phyloP scores from a whole-genome alignment of 2,329 filamentous ascomycete species.

The Dactylellina cionopaga region DNA sequence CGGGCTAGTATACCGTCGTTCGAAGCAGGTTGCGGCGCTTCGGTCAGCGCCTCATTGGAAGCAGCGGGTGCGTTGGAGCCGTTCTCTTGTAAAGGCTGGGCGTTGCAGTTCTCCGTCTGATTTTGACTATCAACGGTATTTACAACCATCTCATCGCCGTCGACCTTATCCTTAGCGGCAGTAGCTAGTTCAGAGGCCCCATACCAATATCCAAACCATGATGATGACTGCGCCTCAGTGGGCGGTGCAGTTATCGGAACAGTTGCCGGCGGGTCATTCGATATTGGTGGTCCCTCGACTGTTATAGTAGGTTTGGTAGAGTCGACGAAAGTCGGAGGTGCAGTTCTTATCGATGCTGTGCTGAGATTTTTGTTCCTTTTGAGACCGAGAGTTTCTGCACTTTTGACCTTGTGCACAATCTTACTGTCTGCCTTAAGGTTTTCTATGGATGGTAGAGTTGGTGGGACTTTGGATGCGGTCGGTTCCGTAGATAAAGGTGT shows the following conservation, averaged over 20 bases:
- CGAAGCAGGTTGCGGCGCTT: background rate
- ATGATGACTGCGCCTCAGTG: conserved; percentile 11
- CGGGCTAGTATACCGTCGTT: conserved; percentile 35
- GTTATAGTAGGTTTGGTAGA: background rate
- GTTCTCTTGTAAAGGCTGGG: background rate
- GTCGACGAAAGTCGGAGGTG: conserved; percentile 33
- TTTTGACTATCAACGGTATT: background rate
- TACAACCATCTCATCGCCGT: background rate
- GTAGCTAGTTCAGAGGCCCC: conserved; percentile 7
- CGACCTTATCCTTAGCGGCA: background rate
- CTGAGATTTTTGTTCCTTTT: conserved; percentile 27
- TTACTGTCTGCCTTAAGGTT: conserved; percentile 34
- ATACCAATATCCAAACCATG: conserved; percentile 51
- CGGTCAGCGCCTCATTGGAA: background rate
- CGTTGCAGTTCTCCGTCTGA: conserved; percentile 5
- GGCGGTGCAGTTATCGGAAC: background rate
- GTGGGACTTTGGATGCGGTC: conserved; percentile 10
- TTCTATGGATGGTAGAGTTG: conserved; percentile 34
- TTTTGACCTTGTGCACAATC: conserved; percentile 38
- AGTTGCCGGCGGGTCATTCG: background rate
- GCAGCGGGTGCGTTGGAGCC: background rate
- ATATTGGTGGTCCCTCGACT: background rate
- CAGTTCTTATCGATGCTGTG: conserved; percentile 35
- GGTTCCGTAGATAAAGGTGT: background rate
- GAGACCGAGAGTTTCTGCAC: conserved; percentile 34